Conservation (phyloP, 257 asterid species). For the Euphrasia confusa region DNA sequence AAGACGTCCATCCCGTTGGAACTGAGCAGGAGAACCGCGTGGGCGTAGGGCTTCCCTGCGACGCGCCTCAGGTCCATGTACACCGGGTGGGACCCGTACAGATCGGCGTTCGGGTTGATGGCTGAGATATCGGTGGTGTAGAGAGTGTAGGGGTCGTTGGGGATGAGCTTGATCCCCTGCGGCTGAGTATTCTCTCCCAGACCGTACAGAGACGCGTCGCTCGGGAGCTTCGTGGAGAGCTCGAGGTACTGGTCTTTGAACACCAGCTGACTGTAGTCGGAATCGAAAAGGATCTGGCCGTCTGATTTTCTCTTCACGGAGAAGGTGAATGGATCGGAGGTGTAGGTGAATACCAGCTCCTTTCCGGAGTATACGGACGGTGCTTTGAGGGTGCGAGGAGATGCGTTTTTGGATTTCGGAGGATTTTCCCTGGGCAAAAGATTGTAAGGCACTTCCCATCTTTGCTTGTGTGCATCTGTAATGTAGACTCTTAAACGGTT, state of each 20-base stretch:
- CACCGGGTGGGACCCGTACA: conserved; percentile 94
- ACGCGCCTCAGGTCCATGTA: conserved; percentile 83
- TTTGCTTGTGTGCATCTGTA: conserved; percentile 66
- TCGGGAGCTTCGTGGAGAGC: conserved; percentile 70
- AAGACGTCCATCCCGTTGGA: conserved; percentile 98
- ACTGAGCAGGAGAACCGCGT: conserved; percentile 72
- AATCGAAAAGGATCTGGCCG: conserved; percentile 69
- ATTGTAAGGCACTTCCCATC: conserved; percentile 95
- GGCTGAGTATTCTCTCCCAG: conserved; percentile 88
- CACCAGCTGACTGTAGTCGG: conserved; percentile 49
- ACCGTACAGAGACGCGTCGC: conserved; percentile 78
- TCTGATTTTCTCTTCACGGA: conserved; percentile 66
- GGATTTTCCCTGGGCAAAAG: conserved; percentile 66
- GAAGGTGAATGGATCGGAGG: conserved; percentile 73
- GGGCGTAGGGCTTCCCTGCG: conserved; percentile 55
- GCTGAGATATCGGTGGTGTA: conserved; percentile 81
- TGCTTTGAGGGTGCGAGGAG: conserved; percentile 12
- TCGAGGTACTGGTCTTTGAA: conserved; percentile 95
- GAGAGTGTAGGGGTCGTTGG: conserved; percentile 73
- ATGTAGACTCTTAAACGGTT: conserved; percentile 76
- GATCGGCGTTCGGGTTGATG: conserved; percentile 66
- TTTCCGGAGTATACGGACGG: conserved; percentile 41
- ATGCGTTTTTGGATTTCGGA: conserved; percentile 36
- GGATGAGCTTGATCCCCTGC: conserved; percentile 72
- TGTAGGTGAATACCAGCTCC: conserved; percentile 63